A percentile compares a stretch with the other conserved stretches of the same genome.
phyloP scores from a whole-genome alignment of 345 rosid species.

The Syzygium oleosum region DNA sequence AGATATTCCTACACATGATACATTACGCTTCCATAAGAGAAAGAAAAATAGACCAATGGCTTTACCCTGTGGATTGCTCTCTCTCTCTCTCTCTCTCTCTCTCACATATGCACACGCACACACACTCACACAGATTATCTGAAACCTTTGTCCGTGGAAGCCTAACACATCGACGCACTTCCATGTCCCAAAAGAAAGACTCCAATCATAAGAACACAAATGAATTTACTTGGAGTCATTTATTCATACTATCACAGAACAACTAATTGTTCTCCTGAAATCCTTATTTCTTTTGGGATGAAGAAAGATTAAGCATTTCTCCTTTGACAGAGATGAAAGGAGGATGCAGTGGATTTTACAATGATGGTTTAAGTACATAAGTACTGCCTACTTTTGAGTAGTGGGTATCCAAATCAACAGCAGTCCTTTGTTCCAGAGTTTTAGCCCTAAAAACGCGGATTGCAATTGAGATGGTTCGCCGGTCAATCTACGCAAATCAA shows the following conservation, averaged over 20 bases:
- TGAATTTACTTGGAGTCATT: neutral
- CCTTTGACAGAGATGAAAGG: neutral
- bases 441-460: constrained; percentile 78
- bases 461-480: constrained; percentile 55
- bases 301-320: neutral
- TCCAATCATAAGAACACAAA: neutral
- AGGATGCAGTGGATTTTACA: neutral
- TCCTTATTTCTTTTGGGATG: neutral
- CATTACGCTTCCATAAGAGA: neutral
- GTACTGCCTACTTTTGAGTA: constrained; percentile 51
- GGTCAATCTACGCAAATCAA: constrained; percentile 43
- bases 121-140: neutral
- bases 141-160: neutral
- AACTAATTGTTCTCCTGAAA: neutral
- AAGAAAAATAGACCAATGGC: neutral
- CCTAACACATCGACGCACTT: neutral
- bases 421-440: constrained; percentile 83
- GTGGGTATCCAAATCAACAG: constrained; percentile 95
- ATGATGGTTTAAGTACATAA: neutral
- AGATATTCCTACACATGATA: constrained; percentile 55
- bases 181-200: neutral
- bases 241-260: neutral
- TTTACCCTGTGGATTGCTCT: neutral
- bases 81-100: neutral
- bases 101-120: neutral